These are phyloP conservation scores for Boletus pseudo-olivaceus DNA, from an alignment of 768 basidiomycete species.

Conservation along the genomic window DNA sequence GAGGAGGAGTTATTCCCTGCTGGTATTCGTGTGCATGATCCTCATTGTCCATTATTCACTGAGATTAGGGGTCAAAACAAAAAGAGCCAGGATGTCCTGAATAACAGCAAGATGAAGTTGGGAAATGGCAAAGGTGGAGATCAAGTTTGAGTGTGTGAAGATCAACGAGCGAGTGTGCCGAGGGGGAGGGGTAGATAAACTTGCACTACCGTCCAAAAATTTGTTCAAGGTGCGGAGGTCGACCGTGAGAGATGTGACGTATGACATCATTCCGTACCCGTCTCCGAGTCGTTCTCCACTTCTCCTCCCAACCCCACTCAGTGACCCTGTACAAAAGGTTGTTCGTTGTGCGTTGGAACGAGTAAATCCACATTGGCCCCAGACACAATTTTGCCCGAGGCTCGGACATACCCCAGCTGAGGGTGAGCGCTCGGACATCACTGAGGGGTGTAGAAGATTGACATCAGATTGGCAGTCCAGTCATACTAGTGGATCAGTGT, in stretches of 20 bases:
- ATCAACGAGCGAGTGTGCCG: not conserved
- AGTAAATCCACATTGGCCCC: not conserved
- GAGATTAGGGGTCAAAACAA: constrained; percentile 1
- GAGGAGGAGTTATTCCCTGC: not conserved
- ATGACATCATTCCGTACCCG: not conserved
- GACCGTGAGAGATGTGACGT: not conserved
- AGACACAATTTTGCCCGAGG: not conserved
- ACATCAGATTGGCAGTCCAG: not conserved
- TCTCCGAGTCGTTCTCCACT: not conserved
- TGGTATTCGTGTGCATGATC: not conserved
- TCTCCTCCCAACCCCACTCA: not conserved
- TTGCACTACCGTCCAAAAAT: not conserved
- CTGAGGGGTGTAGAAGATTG: too few relatives aligned
- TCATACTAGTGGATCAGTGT: not conserved
- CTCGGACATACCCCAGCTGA: not conserved
- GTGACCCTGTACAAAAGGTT: too few relatives aligned
- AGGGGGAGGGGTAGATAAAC: not conserved
- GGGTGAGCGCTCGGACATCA: not conserved
- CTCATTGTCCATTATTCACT: constrained; percentile 1
- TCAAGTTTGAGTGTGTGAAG: not conserved
- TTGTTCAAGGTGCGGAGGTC: not conserved
- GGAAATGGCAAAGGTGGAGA: not conserved
- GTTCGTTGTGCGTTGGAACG: not conserved
- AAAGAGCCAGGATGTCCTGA: not conserved
- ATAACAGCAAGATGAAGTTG: not conserved